Base-by-base conservation (phyloP, 2,329 filamentous ascomycete species). In the Leptographium procerum region DNA sequence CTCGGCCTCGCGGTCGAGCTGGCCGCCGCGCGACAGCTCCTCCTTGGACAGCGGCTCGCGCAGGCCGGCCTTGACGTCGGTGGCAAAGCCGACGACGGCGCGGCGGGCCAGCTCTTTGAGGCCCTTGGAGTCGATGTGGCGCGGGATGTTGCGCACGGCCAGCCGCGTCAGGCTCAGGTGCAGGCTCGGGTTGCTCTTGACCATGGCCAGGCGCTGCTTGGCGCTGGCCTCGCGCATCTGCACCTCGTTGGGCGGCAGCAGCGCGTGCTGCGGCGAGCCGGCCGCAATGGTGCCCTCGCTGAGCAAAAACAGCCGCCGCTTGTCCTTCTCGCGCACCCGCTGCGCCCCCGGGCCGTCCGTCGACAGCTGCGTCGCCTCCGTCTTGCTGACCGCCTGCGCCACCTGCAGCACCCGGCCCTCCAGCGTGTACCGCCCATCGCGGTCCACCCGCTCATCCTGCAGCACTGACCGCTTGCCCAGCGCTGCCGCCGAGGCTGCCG, bases 81-180 rank as follows among this genome's bases (percentile, higher is more conserved):
- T 87, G 47, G 94, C 91, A 67, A 99, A 99, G 1, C 90, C 91
- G 54, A 97, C 94, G 14, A 96, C 83, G n/a, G 89, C 94, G 70
- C 94, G 83, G 63, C 94, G 84, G 13, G 94, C 94, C 52, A 99
- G 81, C 48, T 89, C 86, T 71, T 99, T 99, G 55, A 99, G 79
- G 57, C 89, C 88, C 71, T 95, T 97, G 28, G 89, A 88, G 28
- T 81, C 86, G 63, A 96, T 78, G 68, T 86, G 85, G 62, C 88
- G 85, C 3, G 94, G 94, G 6, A 99, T 80, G 69, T 99, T 99
- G 65, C 94, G 89, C 58, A 99, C 77, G 1, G 92, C 92, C 34
- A 99, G 82, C 66, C 94, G 88, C 9, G 91, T 96, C 56, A 99
- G 77, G 70, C 88, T 94, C 57, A 99, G 73, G 71, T 96, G 89